phyloP scores from a whole-genome alignment of 2,329 filamentous ascomycete species.

The Erysiphe pulchra region DNA sequence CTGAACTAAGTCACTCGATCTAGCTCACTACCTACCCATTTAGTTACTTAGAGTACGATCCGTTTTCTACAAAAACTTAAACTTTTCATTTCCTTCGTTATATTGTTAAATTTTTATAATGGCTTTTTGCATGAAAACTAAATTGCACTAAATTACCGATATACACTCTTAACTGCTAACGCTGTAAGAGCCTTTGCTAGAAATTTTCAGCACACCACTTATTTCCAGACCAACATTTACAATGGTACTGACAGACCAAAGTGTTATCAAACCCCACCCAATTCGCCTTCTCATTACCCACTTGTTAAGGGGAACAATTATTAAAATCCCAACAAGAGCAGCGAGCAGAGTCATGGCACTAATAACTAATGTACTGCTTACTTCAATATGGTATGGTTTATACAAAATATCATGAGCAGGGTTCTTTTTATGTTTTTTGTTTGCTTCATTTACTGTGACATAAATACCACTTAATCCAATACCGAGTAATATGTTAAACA shows the following conservation, averaged over 20 bases:
- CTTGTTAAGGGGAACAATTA: slow-evolving; percentile 59
- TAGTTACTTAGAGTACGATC: too few relatives aligned
- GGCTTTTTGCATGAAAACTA: too few relatives aligned
- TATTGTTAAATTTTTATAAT: too few relatives aligned
- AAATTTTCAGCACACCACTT: slow-evolving; percentile 18
- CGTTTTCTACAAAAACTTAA: too few relatives aligned
- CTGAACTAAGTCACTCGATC: too few relatives aligned
- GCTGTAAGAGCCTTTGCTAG: background rate
- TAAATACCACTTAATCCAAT: slow-evolving; percentile 80
- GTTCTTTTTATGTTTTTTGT: slow-evolving; percentile 38
- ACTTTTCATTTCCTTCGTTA: too few relatives aligned
- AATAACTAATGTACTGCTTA: slow-evolving; percentile 65
- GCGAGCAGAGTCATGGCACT: slow-evolving; percentile 62
- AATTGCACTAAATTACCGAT: too few relatives aligned
- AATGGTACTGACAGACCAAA: slow-evolving; percentile 63
- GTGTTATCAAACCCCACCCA: slow-evolving; percentile 49
- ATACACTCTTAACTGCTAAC: too few relatives aligned
- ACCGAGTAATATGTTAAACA: slow-evolving; percentile 89
- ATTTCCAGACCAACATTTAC: slow-evolving; percentile 64
- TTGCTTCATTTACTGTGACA: slow-evolving; percentile 52
- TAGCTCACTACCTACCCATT: too few relatives aligned
- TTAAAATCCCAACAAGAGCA: slow-evolving; percentile 52
- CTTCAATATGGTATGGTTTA: slow-evolving; percentile 56
- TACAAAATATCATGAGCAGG: slow-evolving; percentile 38
- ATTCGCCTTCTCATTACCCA: slow-evolving; percentile 70